Evolutionary conservation across 345 rosid species (phyloP), one percentile per base, ranked within the genome.

Genomic region (Heritiera fomes): DNA sequence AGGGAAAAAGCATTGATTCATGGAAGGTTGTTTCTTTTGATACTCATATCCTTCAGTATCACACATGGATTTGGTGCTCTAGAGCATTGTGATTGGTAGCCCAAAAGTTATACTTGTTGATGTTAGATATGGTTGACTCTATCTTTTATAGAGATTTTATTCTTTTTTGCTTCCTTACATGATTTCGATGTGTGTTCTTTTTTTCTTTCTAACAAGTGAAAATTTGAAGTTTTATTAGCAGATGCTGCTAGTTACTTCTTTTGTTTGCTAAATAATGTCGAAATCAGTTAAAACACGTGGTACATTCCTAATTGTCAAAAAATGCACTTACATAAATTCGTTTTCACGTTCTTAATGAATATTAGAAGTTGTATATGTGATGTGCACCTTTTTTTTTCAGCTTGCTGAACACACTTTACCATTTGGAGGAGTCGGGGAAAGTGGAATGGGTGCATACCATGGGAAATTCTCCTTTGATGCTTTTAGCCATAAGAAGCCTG

Each of bases 341-440:
- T 30, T 69, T 46, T 52, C 32, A n/a, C 30, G 4, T 47, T 75
- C 45, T 23, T 45, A 9, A 38, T 40, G 3, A 34, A n/a, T 18
- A 43, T 14, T 53, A 71, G 23, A 71, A 71, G 45, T 30, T 30
- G 23, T 23, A 55, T 45, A 47, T 50, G 40, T 73, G 40, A 75
- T 74, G 9, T 46, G 13, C 73, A 15, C 17, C 55, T 56, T 73
- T 13, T 20, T 0, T 14, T 32, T 84, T 86, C 91, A 96, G 99
- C 88, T 92, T 78, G 86, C 96, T 0, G 85, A 90, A 34, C 93
- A 68, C 69, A 79, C 84, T 41, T 76, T 97, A 50, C 99, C 99
- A 47, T 97, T 97, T 12, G 99, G 99, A 80, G 98, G 98, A 77
- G 97, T 97, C 2, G 98, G 97, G 56, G 98, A 94, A 76, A 94